A percentile compares a stretch with the other conserved stretches of the same genome.
These are phyloP conservation scores for Withania somnifera DNA, from an alignment of 305 asterid species.

Conservation along the genomic window DNA sequence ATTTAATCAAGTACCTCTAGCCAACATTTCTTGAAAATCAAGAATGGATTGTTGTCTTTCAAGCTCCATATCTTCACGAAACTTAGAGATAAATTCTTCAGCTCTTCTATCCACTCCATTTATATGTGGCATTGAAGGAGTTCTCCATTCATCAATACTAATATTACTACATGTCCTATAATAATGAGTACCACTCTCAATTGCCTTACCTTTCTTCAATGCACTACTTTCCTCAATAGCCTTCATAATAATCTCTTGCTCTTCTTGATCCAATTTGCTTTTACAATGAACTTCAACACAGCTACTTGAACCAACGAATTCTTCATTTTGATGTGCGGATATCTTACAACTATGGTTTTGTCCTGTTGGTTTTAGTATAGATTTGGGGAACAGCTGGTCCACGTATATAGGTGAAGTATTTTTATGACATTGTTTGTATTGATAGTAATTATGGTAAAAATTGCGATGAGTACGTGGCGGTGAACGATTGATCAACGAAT, in stretches of 20 bases:
- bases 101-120: slow-evolving; percentile 59
- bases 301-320: slow-evolving; percentile 11
- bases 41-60: slow-evolving; percentile 51
- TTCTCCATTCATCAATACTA: slow-evolving; percentile 16
- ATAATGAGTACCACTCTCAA: background rate
- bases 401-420: slow-evolving; percentile 17
- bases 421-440: background rate
- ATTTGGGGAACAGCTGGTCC: slow-evolving; percentile 25
- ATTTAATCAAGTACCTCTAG: slow-evolving; percentile 36
- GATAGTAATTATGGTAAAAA: background rate
- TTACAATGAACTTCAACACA: background rate
- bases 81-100: slow-evolving; percentile 53
- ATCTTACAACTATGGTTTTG: background rate
- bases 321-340: background rate
- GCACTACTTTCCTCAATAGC: background rate
- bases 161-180: background rate
- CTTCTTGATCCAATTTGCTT: background rate
- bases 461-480: background rate
- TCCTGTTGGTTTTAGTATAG: background rate
- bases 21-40: slow-evolving; percentile 62
- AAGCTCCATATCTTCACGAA: slow-evolving; percentile 46
- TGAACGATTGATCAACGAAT: background rate
- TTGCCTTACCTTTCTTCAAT: background rate
- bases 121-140: slow-evolving; percentile 16
- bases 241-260: background rate